A percentile compares a stretch with the other conserved stretches of the same genome.
phyloP scores from a whole-genome alignment of 176 grass and related monocot species.

The Oryza australiensis region DNA sequence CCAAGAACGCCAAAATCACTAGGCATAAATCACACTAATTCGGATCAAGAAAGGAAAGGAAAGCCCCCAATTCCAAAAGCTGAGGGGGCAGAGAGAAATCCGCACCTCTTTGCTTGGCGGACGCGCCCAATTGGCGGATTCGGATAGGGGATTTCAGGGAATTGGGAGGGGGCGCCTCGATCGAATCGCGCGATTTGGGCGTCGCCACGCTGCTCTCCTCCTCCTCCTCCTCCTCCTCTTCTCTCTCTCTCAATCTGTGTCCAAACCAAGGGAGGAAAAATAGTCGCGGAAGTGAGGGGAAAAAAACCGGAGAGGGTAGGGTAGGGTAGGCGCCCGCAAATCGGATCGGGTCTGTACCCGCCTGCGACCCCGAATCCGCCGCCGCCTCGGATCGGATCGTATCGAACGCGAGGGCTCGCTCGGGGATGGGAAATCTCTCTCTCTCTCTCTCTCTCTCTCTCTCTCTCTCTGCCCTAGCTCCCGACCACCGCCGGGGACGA shows the following conservation, averaged over 20 bases:
- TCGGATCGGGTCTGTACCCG: conserved; percentile 25
- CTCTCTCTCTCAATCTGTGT: background rate
- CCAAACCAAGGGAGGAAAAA: conserved; percentile 12
- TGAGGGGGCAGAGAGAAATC: background rate
- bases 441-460: too few species aligned
- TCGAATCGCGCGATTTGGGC: conserved; percentile 37
- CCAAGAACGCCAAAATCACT: background rate
- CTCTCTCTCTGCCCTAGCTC: background rate
- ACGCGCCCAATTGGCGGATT: conserved; percentile 31
- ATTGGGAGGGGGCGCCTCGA: conserved; percentile 15
- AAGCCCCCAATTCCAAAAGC: background rate
- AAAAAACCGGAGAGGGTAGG: background rate
- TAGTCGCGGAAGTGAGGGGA: conserved; percentile 28
- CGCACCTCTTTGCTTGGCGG: conserved; percentile 44
- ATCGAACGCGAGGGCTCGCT: too few species aligned
- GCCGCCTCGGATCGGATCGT: background rate
- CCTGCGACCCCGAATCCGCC: background rate
- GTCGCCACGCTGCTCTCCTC: conserved; percentile 39
- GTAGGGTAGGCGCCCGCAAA: background rate
- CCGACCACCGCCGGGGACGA: background rate
- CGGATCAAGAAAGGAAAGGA: conserved; percentile 6
- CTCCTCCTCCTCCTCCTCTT: too few species aligned
- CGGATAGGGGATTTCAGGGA: conserved; percentile 18
- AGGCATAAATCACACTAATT: background rate
- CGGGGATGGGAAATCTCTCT: background rate